Evolutionary conservation across 2,329 filamentous ascomycete species (phyloP), one percentile per base, ranked within the genome.

Genomic region (Calonectria pseudoturangicola): DNA sequence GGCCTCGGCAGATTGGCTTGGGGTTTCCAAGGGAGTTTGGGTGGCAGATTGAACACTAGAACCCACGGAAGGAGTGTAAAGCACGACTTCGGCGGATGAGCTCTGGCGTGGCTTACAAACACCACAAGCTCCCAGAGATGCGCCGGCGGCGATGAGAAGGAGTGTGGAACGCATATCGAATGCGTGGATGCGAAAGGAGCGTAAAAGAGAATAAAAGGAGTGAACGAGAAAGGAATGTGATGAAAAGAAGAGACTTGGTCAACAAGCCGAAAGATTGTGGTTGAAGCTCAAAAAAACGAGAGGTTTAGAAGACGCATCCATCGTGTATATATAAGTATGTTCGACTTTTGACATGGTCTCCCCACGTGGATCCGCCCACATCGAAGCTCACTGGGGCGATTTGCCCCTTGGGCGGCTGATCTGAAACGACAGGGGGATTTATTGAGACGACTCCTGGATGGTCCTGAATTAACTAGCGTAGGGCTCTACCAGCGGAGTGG

Each of bases 361-460:
- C 54, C 54, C 54, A 60, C 54, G 66, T 68, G 54, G 51, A 68
- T 68, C 66, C 66, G 66, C 66, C 66, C 66, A 68, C 66, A 50
- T 41, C 6, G 43, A 27, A 47, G 30, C 33, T 43, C 27, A 18
- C 66, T 68, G 66, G 43, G 66, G n/a, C 54, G 41, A 68, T 62
- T n/a, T n/a, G 15, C 27, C 39, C 50, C 65, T 43, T 51, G 39
- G 27, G 15, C 36, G 25, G 41, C 51, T 62, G 21, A 68, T 68
- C 21, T 68, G 66, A 68, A 68, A 68, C 66, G 28, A 33, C 47
- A 25, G 25, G 48, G 64, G 25, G 12, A 15, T 18, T 51, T 18
- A 60, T 16, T 60, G 54, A 41, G 54, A 60, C 54, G 54, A 16
- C 33, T 60, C 54, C 33, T 41, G 54, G 36, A 27, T 33, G 54